phyloP scores from a whole-genome alignment of 164 flowering plant genomes.

The Magnolia sinica region DNA sequence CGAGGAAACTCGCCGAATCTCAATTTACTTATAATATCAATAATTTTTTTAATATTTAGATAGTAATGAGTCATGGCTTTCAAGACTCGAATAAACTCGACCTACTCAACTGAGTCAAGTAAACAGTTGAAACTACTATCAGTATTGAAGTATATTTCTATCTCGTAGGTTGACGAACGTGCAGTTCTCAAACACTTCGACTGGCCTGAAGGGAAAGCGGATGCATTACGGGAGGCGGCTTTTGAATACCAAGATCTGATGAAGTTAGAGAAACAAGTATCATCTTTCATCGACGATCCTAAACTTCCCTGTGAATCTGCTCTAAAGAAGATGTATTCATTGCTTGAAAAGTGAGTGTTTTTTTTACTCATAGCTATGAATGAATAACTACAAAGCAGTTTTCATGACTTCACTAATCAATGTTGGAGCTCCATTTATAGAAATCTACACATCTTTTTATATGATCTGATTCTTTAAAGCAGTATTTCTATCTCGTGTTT shows the following conservation, averaged over 20 bases:
- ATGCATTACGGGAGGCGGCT: slow-evolving; percentile 94
- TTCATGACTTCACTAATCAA: background rate
- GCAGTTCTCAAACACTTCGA: slow-evolving; percentile 99
- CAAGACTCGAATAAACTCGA: no score
- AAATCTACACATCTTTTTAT: background rate
- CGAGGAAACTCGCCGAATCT: no score
- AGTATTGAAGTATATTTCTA: background rate
- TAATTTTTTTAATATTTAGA: no score
- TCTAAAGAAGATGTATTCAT: slow-evolving; percentile 88
- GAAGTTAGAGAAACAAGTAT: slow-evolving; percentile 73
- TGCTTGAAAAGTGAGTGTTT: slow-evolving; percentile 85
- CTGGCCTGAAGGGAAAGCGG: slow-evolving; percentile 99
- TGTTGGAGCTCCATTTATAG: background rate
- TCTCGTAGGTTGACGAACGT: slow-evolving; percentile 82
- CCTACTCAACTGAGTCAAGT: background rate
- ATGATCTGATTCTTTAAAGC: background rate
- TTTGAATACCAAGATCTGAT: slow-evolving; percentile 86
- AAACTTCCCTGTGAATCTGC: slow-evolving; percentile 82
- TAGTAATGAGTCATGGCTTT: no score
- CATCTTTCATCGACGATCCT: slow-evolving; percentile 81
- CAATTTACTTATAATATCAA: no score
- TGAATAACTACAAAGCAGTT: background rate
- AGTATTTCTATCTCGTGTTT: no score
- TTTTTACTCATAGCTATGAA: background rate
- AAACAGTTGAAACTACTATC: background rate